Conservation (phyloP, 352 stramenopile species). For the Phytopythium cucurbitacearum region DNA sequence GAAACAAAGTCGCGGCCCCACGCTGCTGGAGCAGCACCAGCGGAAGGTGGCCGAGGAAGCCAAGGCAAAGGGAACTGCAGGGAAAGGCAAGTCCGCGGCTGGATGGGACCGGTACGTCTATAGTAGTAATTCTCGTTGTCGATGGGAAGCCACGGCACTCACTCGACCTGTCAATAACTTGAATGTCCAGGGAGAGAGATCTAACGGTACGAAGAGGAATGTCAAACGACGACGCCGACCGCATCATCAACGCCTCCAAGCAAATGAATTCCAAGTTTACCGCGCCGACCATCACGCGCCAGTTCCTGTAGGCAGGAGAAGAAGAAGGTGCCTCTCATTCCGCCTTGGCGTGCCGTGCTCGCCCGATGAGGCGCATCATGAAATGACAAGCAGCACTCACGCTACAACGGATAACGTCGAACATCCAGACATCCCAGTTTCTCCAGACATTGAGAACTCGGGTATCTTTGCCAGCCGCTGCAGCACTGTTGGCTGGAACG, state of each 20-base stretch:
- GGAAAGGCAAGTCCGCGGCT: conserved; percentile 8
- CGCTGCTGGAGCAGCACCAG: conserved; percentile 77
- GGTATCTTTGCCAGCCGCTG: background rate
- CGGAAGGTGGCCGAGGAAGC: conserved; percentile 51
- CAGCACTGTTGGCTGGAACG: conserved; percentile 1
- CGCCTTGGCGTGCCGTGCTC: too few species aligned
- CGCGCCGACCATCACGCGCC: conserved; percentile 69
- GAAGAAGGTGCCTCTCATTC: too few species aligned
- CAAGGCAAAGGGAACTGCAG: conserved; percentile 11
- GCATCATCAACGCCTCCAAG: conserved; percentile 72
- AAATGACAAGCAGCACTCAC: too few species aligned
- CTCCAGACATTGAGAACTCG: too few species aligned
- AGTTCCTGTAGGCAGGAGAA: conserved; percentile 58
- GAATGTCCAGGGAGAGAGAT: conserved; percentile 57
- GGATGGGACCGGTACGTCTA: conserved; percentile 63
- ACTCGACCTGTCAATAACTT: too few species aligned
- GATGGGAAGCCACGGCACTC: background rate
- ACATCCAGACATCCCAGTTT: too few species aligned
- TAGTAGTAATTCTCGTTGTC: background rate
- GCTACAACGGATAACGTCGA: too few species aligned
- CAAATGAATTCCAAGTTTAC: conserved; percentile 87
- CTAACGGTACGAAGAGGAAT: conserved; percentile 54
- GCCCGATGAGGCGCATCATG: too few species aligned
- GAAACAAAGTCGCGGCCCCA: conserved; percentile 52
- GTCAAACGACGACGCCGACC: conserved; percentile 58